Conservation (phyloP, 1,284 basidiomycete species). For the Grifola frondosa region DNA sequence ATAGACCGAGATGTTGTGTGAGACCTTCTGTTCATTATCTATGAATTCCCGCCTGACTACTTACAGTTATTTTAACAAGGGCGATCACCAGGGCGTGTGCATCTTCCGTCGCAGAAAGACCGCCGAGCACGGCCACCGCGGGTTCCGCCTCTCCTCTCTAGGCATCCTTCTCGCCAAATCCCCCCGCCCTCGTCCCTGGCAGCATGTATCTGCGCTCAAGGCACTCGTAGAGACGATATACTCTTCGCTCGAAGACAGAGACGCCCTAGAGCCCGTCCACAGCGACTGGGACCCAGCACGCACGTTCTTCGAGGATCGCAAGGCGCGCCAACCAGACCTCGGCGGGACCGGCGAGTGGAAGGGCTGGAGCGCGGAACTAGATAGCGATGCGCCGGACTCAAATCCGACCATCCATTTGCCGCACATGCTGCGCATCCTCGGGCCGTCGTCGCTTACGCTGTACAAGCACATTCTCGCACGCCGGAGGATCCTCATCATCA, state of each 20-base stretch:
- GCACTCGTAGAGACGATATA: constrained; percentile 58
- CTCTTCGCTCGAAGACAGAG: constrained; percentile 46
- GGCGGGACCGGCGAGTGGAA: constrained; percentile 58
- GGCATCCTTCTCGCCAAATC: constrained; percentile 72
- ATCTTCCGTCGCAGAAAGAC: constrained; percentile 68
- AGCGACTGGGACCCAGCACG: constrained; percentile 62
- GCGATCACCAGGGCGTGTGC: constrained; percentile 66
- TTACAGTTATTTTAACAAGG: constrained; percentile 69
- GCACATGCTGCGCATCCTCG: constrained; percentile 69
- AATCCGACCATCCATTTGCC: constrained; percentile 65
- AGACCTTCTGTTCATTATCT: constrained; percentile 22
- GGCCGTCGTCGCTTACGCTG: constrained; percentile 71
- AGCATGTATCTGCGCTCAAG: constrained; percentile 63
- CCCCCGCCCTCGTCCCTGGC: constrained; percentile 65
- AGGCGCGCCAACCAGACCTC: constrained; percentile 44
- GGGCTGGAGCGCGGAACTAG: constrained; percentile 65
- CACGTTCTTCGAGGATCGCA: constrained; percentile 64
- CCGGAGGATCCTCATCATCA: constrained; percentile 71
- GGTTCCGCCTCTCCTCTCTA: constrained; percentile 73
- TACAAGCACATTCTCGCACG: constrained; percentile 77
- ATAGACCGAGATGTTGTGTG: constrained; percentile 77
- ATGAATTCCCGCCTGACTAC: not conserved
- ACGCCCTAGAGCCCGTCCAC: constrained; percentile 49
- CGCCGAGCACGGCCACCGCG: constrained; percentile 67
- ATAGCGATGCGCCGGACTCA: constrained; percentile 36